Conservation (phyloP, 306 rosid species). For the Vigna nakashimae region DNA sequence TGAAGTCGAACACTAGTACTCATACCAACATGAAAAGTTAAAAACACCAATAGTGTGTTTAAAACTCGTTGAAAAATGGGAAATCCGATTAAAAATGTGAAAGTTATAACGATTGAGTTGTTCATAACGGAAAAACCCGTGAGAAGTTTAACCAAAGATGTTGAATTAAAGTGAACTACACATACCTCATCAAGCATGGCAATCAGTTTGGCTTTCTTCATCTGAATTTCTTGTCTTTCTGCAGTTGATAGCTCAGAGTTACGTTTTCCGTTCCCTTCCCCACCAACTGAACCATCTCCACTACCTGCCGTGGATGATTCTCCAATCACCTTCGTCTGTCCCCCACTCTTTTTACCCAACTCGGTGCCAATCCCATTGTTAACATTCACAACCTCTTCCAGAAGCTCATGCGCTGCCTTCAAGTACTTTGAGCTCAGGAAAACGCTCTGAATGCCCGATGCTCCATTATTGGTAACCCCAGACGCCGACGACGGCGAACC, state of each 20-base stretch:
- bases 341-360: constrained; percentile 52
- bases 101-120: background rate
- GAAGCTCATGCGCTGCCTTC: constrained; percentile 93
- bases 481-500: constrained; percentile 81
- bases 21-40: background rate
- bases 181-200: constrained; percentile 95
- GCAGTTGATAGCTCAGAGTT: constrained; percentile 75
- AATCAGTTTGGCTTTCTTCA: constrained; percentile 95
- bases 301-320: constrained; percentile 63
- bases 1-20: background rate
- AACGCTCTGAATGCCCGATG: constrained; percentile 81
- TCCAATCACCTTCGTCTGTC: constrained; percentile 54
- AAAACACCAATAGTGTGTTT: background rate
- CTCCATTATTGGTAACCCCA: constrained; percentile 73
- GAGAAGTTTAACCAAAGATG: background rate
- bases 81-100: background rate
- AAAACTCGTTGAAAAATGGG: background rate
- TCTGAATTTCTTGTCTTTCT: constrained; percentile 93
- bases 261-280: constrained; percentile 62
- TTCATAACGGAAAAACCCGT: background rate
- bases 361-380: constrained; percentile 65
- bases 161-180: background rate
- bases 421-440: constrained; percentile 87
- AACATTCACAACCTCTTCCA: constrained; percentile 94
- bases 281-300: constrained; percentile 62